Conservation (phyloP, 768 basidiomycete genomes). For the Leccinellum rugosiceps region DNA sequence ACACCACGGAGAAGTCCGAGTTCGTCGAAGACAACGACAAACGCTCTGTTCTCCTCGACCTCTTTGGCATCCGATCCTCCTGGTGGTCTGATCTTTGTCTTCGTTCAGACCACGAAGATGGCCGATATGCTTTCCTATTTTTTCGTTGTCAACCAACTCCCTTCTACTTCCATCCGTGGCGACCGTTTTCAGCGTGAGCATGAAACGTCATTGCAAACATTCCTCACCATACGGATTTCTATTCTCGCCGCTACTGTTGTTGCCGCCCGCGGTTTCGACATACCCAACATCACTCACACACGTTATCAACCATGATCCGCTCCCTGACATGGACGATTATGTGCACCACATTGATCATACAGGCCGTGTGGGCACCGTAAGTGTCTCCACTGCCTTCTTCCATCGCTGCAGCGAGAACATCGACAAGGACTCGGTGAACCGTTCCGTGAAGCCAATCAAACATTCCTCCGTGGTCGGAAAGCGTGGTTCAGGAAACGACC, state of each 20-base stretch:
- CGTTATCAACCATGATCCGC: constrained; percentile 96
- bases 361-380: constrained; percentile 97
- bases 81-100: constrained; percentile 87
- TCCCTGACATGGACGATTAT: constrained; percentile 98
- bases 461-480: too few species aligned
- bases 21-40: constrained; percentile 98
- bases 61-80: constrained; percentile 71
- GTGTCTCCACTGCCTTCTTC: constrained; percentile 94
- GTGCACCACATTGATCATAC: constrained; percentile 98
- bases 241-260: constrained; percentile 98
- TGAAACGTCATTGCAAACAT: constrained; percentile 91
- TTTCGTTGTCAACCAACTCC: constrained; percentile 75
- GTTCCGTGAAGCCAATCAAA: too few species aligned
- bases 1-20: constrained; percentile 99
- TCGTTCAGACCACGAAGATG: constrained; percentile 99
- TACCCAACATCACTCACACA: constrained; percentile 99
- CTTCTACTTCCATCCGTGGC: constrained; percentile 96
- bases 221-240: constrained; percentile 91
- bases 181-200: constrained; percentile 98
- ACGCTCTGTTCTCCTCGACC: constrained; percentile 92
- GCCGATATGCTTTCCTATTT: constrained; percentile 98
- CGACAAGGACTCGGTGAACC: too few species aligned
- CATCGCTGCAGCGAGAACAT: constrained; percentile 89
- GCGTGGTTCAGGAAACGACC: too few species aligned
- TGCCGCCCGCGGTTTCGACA: constrained; percentile 95